Base-by-base conservation (phyloP, 352 stramenopile species). In the Globisporangium sylvaticum region DNA sequence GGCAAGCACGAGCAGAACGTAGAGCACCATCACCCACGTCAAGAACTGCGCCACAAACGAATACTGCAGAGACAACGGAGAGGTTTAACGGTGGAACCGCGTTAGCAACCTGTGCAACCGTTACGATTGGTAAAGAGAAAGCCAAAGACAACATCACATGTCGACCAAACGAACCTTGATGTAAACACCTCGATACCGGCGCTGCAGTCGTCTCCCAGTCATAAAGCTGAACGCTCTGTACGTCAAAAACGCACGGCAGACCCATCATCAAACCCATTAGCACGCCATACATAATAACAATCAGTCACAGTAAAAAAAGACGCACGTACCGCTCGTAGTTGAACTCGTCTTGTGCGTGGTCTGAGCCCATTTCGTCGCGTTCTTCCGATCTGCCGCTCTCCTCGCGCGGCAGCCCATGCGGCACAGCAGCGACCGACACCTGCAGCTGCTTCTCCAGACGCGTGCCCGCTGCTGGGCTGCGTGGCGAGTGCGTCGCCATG, bases 141-240 rank as follows among this genome's bases (percentile, higher is more conserved):
- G 39, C 18, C 39, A n/a, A 46, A 20, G 4, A 46, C 39, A 46
- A 20, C 9, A 18, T 24, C 29, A 9, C 12, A 54, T 58, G 64
- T 50, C 34, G 8, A 3, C 8, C 50, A 32, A 22, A 48, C 57
- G 24, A 48, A 80, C 74, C 61, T 78, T 73, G 27, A 69, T 68
- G 67, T 81, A 81, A n/a, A 81, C 68, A 48, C 75, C 75, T 53
- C 72, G 62, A 61, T 81, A 81, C 6, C 72, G 69, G 0, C 75
- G 72, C 42, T 77, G 72, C 12, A 81, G 72, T 32, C 75, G 72
- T 32, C 75, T 62, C 48, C 67, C 66, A 1, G 75, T 81, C 75
- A 81, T 81, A 52, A 68, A 78, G 5, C 58, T 69, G 34, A 80
- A 80, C 55, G 73, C 56, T 20, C 73, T 90, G 66, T 15, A 18